Evolutionary conservation across 768 basidiomycete species (phyloP), one percentile per base, ranked within the genome.

Genomic region (Pleurotus djamor): DNA sequence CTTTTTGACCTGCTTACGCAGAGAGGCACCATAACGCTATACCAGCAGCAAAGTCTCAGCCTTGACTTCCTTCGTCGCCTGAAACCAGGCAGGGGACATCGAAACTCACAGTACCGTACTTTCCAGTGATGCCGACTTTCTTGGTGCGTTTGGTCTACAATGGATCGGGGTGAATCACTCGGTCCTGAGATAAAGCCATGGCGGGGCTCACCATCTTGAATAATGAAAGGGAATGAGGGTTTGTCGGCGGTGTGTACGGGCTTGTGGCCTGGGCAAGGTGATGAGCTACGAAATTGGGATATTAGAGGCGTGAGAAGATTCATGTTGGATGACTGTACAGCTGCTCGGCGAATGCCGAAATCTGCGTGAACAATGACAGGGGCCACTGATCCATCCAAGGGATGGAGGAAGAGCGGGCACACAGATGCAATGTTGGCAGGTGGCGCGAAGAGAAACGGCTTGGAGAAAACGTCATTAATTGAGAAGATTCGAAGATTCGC

Each of bases 101-200:
- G 52, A 12, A 62, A 87, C 92, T 83, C 74, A 91, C 92, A 74
- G 92, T 94, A 76, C 97, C 97, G 81, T 99, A 99, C 84, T 99
- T 98, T 81, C 97, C 96, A 75, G 96, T 99, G 73, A 99, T 94
- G 75, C 96, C 96, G 76, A 96, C 96, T 84, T 99, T 99, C 84
- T 94, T 96, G 69, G 96, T 99, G 81, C 96, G 94, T 85, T 99
- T 99, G 69, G 95, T 83, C 83, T 83, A 64, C 47, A 52, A 48
- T 58, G 58, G 33, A 36, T 50, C 52, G 55, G 57, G 17, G 57
- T 60, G 38, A 60, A 60, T 43, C n/a, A 62, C 47, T 12, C 12
- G 10, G 28, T 32, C 17, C 13, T 6, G 9, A 43, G 6, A 21
- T 2, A 41, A 55, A 14, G 54, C 41, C 9, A 21, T 5, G 54